Percentiles rank a stretch among this genome's conserved stretches.
Conservation (phyloP, 2,329 filamentous ascomycete genomes). For the Hypoxylon rubiginosum region DNA sequence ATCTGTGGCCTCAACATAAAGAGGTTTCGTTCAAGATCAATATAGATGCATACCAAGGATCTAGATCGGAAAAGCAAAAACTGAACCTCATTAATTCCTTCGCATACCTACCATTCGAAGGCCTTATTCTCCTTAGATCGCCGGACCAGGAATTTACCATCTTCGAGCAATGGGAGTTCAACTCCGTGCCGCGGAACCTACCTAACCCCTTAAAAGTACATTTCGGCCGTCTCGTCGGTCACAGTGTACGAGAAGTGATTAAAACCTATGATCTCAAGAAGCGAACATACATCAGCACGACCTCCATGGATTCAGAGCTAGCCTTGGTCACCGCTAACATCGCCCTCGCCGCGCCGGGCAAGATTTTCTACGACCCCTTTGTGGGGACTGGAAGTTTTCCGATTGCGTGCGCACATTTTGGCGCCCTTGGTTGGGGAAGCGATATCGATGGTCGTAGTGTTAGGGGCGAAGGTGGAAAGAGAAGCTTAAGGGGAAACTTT, state of each 20-base stretch:
- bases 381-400: conserved; percentile 95
- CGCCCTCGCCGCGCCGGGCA: conserved; percentile 83
- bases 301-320: conserved; percentile 96
- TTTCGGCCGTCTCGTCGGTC: conserved; percentile 79
- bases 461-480: conserved; percentile 73
- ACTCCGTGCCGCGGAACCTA: conserved; percentile 62
- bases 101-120: conserved; percentile 80
- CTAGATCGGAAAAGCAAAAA: conserved; percentile 73
- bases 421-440: conserved; percentile 84
- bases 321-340: conserved; percentile 94
- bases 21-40: conserved; percentile 83
- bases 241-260: conserved; percentile 75
- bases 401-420: conserved; percentile 90
- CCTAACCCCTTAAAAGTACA: conserved; percentile 73
- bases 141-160: conserved; percentile 83
- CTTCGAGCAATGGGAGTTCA: conserved; percentile 82
- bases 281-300: conserved; percentile 92
- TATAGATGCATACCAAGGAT: conserved; percentile 85
- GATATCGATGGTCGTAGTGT: conserved; percentile 95
- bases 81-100: conserved; percentile 86
- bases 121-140: conserved; percentile 80
- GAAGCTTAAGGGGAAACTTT: conserved; percentile 77
- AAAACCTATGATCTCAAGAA: conserved; percentile 91
- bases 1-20: conserved; percentile 77
- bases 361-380: conserved; percentile 93